Base-by-base conservation (phyloP, 106 monocot genomes). In the Allium fistulosum region DNA sequence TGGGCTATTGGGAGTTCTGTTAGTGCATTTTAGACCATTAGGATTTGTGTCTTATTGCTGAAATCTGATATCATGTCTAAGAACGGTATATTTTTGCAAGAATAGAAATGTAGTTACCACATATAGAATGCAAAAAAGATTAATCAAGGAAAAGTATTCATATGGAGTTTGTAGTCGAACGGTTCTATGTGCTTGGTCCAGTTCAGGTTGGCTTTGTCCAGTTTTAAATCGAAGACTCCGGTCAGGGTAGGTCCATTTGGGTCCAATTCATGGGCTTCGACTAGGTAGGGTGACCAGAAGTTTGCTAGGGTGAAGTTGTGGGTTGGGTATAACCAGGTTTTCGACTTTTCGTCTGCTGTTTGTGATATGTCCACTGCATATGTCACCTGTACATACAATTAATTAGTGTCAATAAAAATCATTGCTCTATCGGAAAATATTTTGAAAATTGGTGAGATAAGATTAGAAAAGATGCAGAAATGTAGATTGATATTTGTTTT, bases 231-330 rank as follows among this genome's bases (percentile, higher is more conserved):
- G 66, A 51, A 75, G 37, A 60, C 51, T 9, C 48, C 61, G 15
- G n/a, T 57, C 11, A 13, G 17, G 4, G 11, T 46, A 7, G 64
- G 61, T 0, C 61, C 52, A 4, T 27, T 60, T 4, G 69, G 62
- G 46, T 46, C 59, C 14, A 17, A 45, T 57, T 47, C 67, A 4
- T 28, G 15, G 49, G 49, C 66, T 51, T 15, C 59, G 0, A 80
- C 56, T 55, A 71, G 61, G 51, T 66, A 80, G 1, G 80, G 80
- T 0, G 80, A 71, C 80, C 80, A 80, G 71, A 75, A 80, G 75
- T 16, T 67, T 53, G 71, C 51, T 17, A 80, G 17, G 27, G 74
- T 65, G 65, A 79, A 74, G 22, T 69, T 74, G 70, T 79, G 65
- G 2, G 14, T 55, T 15, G 59, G 50, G 60, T 71, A 76, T 17